Conservation (phyloP, 1,284 basidiomycete species). For the Coniferiporia weirii region DNA sequence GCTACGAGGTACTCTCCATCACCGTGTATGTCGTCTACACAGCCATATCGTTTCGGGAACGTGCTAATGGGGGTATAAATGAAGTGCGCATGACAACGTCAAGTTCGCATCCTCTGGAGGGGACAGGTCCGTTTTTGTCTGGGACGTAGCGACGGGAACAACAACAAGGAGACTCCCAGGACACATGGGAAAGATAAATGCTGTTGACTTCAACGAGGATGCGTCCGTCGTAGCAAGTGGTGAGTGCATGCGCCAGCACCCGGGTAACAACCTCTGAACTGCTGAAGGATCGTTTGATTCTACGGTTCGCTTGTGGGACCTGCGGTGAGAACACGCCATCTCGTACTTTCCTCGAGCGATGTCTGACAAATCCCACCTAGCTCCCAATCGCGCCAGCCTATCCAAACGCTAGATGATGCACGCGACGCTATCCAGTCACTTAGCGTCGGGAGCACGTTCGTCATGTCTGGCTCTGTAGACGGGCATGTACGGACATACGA, state of each 20-base stretch:
- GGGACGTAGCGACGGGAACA: conserved; percentile 89
- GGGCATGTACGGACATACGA: conserved; percentile 92
- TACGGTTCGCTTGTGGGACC: conserved; percentile 85
- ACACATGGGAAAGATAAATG: conserved; percentile 87
- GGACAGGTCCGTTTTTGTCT: conserved; percentile 88
- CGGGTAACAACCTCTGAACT: conserved; percentile 4
- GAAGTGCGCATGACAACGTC: conserved; percentile 86
- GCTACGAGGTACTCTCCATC: conserved; percentile 90
- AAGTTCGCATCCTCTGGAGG: conserved; percentile 92
- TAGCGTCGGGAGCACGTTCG: conserved; percentile 54
- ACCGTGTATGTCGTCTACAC: conserved; percentile 60
- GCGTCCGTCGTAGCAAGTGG: conserved; percentile 83
- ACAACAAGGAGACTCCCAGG: conserved; percentile 81
- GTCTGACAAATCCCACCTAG: conserved; percentile 35
- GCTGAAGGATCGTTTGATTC: conserved; percentile 78
- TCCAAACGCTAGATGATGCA: conserved; percentile 90
- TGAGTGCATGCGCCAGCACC: conserved; percentile 31
- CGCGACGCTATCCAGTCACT: conserved; percentile 86
- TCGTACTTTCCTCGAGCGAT: background rate
- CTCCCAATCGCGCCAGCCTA: conserved; percentile 72
- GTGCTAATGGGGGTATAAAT: conserved; percentile 9
- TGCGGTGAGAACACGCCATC: conserved; percentile 49
- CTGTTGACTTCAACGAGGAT: conserved; percentile 86
- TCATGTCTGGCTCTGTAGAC: conserved; percentile 85
- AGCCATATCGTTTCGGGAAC: background rate